Conservation (phyloP, 2,329 filamentous ascomycete species). For the Paradendryphiella salina region DNA sequence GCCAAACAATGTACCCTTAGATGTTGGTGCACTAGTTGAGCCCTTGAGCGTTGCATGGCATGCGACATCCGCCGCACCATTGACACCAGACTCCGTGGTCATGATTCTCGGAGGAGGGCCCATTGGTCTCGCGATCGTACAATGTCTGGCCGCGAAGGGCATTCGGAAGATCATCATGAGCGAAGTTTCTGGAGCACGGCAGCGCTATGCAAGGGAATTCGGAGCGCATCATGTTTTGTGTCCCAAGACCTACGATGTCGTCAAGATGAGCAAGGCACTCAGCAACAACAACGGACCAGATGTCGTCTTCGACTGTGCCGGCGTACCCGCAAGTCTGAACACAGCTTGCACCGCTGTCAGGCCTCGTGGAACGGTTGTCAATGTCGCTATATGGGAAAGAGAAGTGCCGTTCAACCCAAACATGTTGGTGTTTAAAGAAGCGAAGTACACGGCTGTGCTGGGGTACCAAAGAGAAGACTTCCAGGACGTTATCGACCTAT, state of each 20-base stretch:
- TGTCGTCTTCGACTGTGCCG: slow-evolving; percentile 65
- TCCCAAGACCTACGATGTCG: slow-evolving; percentile 56
- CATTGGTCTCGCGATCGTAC: slow-evolving; percentile 63
- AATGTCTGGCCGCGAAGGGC: slow-evolving; percentile 59
- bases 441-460: slow-evolving; percentile 55
- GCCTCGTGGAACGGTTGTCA: slow-evolving; percentile 61
- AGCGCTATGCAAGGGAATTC: slow-evolving; percentile 57
- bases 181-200: slow-evolving; percentile 58
- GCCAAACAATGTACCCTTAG: slow-evolving; percentile 57
- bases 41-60: slow-evolving; percentile 68
- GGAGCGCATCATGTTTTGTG: slow-evolving; percentile 61
- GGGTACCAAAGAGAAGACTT: slow-evolving; percentile 60
- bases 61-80: slow-evolving; percentile 56
- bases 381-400: slow-evolving; percentile 67
- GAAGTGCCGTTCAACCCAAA: slow-evolving; percentile 59
- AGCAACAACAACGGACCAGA: slow-evolving; percentile 58
- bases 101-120: slow-evolving; percentile 65
- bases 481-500: slow-evolving; percentile 59
- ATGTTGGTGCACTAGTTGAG: slow-evolving; percentile 63
- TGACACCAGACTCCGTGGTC: slow-evolving; percentile 54
- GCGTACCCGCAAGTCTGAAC: slow-evolving; percentile 55
- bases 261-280: slow-evolving; percentile 52
- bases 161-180: slow-evolving; percentile 61
- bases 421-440: slow-evolving; percentile 58
- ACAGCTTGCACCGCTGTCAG: slow-evolving; percentile 55